Evolutionary conservation across 306 rosid genomes (phyloP).

Genomic region (Quillaja saponaria): DNA sequence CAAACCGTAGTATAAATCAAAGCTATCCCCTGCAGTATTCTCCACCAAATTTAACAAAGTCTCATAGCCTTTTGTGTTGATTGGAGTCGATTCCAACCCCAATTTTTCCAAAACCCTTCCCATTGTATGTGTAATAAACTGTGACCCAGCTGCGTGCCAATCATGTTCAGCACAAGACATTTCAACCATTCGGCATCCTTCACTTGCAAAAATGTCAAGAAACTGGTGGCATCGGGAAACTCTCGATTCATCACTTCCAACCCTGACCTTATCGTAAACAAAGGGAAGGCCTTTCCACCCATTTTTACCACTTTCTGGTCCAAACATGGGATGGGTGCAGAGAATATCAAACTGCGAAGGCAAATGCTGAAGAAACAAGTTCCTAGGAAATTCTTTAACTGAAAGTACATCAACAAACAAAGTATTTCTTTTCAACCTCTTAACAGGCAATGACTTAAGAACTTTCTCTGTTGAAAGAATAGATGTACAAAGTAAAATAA

Average conservation of each 20-base stretch:
- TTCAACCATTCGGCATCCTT: conserved; percentile 90
- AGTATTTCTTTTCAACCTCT: conserved; percentile 77
- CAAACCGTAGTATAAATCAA: conserved; percentile 85
- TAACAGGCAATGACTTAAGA: conserved; percentile 70
- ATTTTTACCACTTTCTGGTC: conserved; percentile 88
- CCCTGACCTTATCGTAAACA: conserved; percentile 74
- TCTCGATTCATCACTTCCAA: conserved; percentile 58
- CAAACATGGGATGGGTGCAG: conserved; percentile 96
- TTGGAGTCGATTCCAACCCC: conserved; percentile 64
- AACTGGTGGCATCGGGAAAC: conserved; percentile 59
- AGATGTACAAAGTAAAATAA: conserved; percentile 79
- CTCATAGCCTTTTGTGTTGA: conserved; percentile 78
- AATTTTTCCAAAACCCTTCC: conserved; percentile 77
- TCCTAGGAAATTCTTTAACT: conserved; percentile 85
- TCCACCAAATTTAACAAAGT: conserved; percentile 79
- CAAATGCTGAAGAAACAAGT: conserved; percentile 64
- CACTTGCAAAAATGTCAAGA: conserved; percentile 72
- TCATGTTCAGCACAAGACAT: conserved; percentile 94
- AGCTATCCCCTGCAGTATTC: conserved; percentile 88
- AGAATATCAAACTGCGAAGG: conserved; percentile 70
- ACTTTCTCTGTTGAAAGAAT: conserved; percentile 81
- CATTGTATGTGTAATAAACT: conserved; percentile 82
- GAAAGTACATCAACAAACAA: conserved; percentile 92
- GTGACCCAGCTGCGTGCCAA: conserved; percentile 83
- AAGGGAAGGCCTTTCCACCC: conserved; percentile 78